Evolutionary conservation across 257 asterid species (phyloP).

Genomic region (Plectranthus barbatus): DNA sequence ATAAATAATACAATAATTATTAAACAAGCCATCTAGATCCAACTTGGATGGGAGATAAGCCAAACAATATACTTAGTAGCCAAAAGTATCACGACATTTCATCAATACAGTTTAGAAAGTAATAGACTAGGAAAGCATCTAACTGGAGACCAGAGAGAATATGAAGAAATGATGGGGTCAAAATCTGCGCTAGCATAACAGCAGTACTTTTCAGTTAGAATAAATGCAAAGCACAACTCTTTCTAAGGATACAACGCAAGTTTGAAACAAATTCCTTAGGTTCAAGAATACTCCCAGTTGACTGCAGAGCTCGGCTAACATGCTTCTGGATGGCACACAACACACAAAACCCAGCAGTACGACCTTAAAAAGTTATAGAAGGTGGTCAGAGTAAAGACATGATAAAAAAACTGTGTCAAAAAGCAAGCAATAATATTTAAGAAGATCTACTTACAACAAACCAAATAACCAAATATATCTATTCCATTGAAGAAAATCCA

Average conservation of each 20-base stretch:
- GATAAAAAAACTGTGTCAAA: background rate
- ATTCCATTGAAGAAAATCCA: background rate
- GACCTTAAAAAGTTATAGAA: conserved; percentile 51
- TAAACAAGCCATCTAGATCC: background rate
- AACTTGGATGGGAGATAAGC: too few species aligned
- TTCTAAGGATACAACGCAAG: conserved; percentile 77
- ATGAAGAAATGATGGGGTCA: background rate
- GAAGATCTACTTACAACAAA: background rate
- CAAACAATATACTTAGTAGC: background rate
- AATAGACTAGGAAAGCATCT: background rate
- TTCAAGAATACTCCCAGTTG: conserved; percentile 88
- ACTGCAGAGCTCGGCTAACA: conserved; percentile 88
- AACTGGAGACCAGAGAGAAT: background rate
- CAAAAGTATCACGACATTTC: background rate
- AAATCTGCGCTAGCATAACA: background rate
- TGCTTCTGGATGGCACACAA: conserved; percentile 95
- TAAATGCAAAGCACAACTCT: background rate
- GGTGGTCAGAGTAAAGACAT: conserved; percentile 12
- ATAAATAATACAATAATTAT: background rate
- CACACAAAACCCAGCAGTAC: conserved; percentile 89
- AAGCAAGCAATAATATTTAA: background rate
- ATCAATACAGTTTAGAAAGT: background rate
- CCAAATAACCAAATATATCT: background rate
- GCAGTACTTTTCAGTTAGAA: background rate
- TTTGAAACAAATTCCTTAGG: conserved; percentile 98